phyloP scores from a whole-genome alignment of 225 moss, liverwort and hornwort genomes.

The Pseudoscleropodium purum region DNA sequence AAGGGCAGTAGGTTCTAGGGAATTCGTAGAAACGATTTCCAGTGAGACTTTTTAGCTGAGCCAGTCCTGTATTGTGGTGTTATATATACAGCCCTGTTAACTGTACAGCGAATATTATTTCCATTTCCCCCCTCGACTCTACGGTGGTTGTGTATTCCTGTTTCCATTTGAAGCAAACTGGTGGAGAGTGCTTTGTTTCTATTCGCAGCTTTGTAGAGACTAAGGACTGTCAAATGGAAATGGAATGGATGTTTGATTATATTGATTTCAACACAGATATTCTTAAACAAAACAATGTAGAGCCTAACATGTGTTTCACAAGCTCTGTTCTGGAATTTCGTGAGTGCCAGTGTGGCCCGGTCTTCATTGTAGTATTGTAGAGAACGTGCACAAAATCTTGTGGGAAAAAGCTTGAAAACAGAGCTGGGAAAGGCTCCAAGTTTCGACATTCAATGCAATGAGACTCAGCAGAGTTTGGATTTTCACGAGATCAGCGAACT shows the following conservation, averaged over 20 bases:
- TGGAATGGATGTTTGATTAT: not conserved
- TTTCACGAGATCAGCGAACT: not conserved
- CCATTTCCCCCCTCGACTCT: not conserved
- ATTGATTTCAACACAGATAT: too few species aligned
- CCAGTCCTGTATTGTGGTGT: slow-evolving; percentile 6
- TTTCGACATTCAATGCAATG: not conserved
- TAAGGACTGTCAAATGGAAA: too few species aligned
- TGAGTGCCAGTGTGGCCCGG: too few species aligned
- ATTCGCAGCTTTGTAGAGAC: too few species aligned
- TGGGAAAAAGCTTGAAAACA: not conserved
- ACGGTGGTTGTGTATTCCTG: not conserved
- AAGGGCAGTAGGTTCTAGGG: slow-evolving; percentile 8
- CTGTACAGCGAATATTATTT: slow-evolving; percentile 13
- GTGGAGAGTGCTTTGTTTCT: not conserved
- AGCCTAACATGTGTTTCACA: too few species aligned
- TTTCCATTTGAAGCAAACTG: not conserved
- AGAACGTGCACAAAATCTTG: not conserved
- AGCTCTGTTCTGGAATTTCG: not conserved
- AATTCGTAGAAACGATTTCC: not conserved
- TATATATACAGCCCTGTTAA: not conserved
- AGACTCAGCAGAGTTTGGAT: not conserved
- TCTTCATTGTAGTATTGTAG: not conserved
- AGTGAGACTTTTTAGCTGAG: not conserved
- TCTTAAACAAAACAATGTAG: too few species aligned
- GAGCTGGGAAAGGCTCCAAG: not conserved